phyloP scores from a whole-genome alignment of 2,329 filamentous ascomycete genomes.

The Epichloe baconii region DNA sequence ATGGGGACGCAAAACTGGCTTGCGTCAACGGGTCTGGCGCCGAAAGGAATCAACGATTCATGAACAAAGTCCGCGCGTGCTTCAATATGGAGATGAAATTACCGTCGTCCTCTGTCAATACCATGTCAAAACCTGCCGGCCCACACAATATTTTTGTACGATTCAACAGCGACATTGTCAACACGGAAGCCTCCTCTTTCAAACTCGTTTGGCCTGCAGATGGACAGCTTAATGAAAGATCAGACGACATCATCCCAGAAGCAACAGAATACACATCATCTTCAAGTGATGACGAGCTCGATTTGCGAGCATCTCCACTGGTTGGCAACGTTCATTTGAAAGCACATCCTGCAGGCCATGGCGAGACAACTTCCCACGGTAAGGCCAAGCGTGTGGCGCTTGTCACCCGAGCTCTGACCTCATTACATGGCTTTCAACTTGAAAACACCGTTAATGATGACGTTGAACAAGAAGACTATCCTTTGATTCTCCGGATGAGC shows the following conservation, averaged over 20 bases:
- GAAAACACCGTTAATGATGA: not conserved
- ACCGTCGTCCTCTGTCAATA: conserved; percentile 13
- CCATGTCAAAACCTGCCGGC: conserved; percentile 12
- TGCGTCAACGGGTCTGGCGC: conserved; percentile 1
- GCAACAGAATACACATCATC: conserved; percentile 1
- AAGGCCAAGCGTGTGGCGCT: conserved; percentile 18
- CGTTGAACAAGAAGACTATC: not conserved
- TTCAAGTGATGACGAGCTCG: conserved; percentile 9
- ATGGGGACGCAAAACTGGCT: not conserved
- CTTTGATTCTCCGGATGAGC: conserved; percentile 14
- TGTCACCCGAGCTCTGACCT: conserved; percentile 16
- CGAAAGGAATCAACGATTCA: conserved; percentile 11
- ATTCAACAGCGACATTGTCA: conserved; percentile 10
- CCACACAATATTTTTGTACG: conserved; percentile 22
- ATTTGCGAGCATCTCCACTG: not conserved
- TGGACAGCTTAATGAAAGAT: conserved; percentile 13
- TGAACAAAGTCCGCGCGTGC: conserved; percentile 24
- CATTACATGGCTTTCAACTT: conserved; percentile 8
- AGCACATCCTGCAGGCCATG: not conserved
- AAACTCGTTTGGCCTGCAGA: conserved; percentile 14
- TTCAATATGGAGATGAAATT: conserved; percentile 33
- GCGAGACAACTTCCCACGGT: not conserved
- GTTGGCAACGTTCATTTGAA: not conserved
- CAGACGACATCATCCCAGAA: not conserved
- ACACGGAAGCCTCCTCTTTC: not conserved